Base-by-base conservation (phyloP, 306 rosid genomes). In the Dalbergia cultrata region DNA sequence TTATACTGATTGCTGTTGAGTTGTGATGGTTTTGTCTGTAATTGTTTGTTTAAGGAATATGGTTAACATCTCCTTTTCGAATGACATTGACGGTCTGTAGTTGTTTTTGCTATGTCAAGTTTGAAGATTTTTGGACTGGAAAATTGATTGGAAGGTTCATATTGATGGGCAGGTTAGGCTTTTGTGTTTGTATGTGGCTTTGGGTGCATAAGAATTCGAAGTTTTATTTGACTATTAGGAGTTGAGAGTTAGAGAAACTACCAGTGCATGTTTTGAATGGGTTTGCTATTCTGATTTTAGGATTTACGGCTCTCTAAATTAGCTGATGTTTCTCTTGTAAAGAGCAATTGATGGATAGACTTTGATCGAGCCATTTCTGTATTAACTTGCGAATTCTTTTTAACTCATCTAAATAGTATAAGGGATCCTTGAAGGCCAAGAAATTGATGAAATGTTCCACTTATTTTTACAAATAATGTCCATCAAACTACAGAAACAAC, bases 291-390 rank as follows among this genome's bases (percentile, higher is more conserved):
- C 52, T 67, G 65, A 44, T 70, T 53, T 59, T 64, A 21, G 47
- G 35, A 12, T 57, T 31, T 44, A 31, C 9, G 47, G 6, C 75
- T 75, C 6, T 26, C 26, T 72, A 45, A 59, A 57, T 57, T 31
- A 8, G 9, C 65, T 37, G 43, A 26, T 22, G 60, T 73, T 72
- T 53, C 12, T 0, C 43, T 66, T 74, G 58, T 19, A 1, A 37
- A 76, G 76, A 17, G 72, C 71, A 69, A 56, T 13, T 41, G 53
- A 54, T 76, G 62, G 47, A 62, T 59, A 22, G 63, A 12, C 8
- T 35, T 69, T 47, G 78, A 67, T 67, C 75, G 69, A 54, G 61
- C 52, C 45, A 34, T 79, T 52, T 57, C 18, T 41, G 54, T 8
- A 7, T 17, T 31, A 77, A 53, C 59, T 9, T 76, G 13, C 5